phyloP scores from a whole-genome alignment of 1,139 yeast species.

The Nakaseomyces glabratus region DNA sequence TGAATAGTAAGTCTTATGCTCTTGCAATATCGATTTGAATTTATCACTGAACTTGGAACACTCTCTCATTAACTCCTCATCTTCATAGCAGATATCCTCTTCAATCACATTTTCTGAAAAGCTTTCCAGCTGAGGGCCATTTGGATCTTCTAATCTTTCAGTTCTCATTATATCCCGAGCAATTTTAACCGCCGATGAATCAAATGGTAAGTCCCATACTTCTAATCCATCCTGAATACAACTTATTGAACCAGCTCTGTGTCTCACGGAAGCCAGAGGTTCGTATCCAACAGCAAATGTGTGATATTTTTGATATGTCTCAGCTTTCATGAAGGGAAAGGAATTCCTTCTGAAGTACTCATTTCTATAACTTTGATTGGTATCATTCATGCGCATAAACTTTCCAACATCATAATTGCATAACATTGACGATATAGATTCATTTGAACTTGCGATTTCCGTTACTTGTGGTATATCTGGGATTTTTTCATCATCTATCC shows the following conservation, averaged over 20 bases:
- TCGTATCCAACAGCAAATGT: slow-evolving; percentile 2
- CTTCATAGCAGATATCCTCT: slow-evolving; percentile 13
- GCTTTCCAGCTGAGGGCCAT: slow-evolving; percentile 1
- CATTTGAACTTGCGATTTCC: slow-evolving; percentile 4
- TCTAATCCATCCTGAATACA: slow-evolving; percentile 35
- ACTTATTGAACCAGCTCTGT: slow-evolving; percentile 1
- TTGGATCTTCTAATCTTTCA: slow-evolving; percentile 4
- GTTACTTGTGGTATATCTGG: slow-evolving; percentile 16
- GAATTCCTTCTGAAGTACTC: slow-evolving; percentile 24
- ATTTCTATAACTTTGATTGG: slow-evolving; percentile 17
- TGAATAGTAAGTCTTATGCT: slow-evolving; percentile 2
- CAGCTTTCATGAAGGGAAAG: slow-evolving; percentile 16
- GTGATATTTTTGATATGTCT: slow-evolving; percentile 7
- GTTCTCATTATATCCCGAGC: slow-evolving; percentile 26
- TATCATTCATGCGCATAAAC: slow-evolving; percentile 12
- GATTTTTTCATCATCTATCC: slow-evolving; percentile 10
- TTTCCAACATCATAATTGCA: slow-evolving; percentile 23
- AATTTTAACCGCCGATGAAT: slow-evolving; percentile 25
- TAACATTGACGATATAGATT: slow-evolving; percentile 24
- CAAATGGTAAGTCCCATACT: slow-evolving; percentile 31
- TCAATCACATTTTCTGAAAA: slow-evolving; percentile 5
- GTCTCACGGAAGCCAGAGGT: background rate
- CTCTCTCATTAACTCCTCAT: slow-evolving; percentile 22
- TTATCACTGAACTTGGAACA: slow-evolving; percentile 4
- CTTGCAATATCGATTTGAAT: slow-evolving; percentile 4